These are phyloP conservation scores for Platanthera zijinensis DNA, from an alignment of 106 monocot species.

Conservation along the genomic window DNA sequence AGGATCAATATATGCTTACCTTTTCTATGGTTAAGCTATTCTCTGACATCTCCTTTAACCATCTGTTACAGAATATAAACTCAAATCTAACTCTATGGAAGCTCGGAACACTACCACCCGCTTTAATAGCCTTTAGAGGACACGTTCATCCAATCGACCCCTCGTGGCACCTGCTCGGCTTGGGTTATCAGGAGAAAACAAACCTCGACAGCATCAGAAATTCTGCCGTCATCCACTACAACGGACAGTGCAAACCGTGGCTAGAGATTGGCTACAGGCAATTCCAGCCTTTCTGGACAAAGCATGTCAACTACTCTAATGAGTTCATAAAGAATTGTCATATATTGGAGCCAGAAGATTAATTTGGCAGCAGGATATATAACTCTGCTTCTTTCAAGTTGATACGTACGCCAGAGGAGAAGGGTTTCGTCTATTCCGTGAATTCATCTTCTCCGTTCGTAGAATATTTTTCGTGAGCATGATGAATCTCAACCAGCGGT, in stretches of 20 bases:
- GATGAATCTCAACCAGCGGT: too few species aligned
- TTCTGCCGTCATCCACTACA: slow-evolving; percentile 89
- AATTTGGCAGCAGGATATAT: not conserved
- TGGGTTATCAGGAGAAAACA: slow-evolving; percentile 88
- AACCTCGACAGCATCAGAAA: slow-evolving; percentile 35
- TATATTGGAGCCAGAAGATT: slow-evolving; percentile 67
- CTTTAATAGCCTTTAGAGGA: slow-evolving; percentile 77
- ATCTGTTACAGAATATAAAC: slow-evolving; percentile 63
- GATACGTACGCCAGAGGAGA: too few species aligned
- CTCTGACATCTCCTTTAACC: not conserved
- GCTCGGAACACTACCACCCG: slow-evolving; percentile 91
- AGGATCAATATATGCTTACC: not conserved
- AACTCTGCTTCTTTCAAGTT: too few species aligned
- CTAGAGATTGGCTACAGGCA: slow-evolving; percentile 82
- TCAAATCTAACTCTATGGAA: slow-evolving; percentile 84
- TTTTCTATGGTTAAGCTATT: not conserved
- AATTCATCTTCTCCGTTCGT: too few species aligned
- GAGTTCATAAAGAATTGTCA: slow-evolving; percentile 82
- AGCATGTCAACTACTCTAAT: slow-evolving; percentile 83
- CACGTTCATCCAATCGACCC: slow-evolving; percentile 78
- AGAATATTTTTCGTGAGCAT: too few species aligned
- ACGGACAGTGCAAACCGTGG: slow-evolving; percentile 92
- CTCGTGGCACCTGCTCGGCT: slow-evolving; percentile 89
- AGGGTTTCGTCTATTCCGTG: too few species aligned
- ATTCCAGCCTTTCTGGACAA: slow-evolving; percentile 80